Conservation (phyloP, 768 basidiomycete genomes). For the Chalciporus sphaerocephalus region DNA sequence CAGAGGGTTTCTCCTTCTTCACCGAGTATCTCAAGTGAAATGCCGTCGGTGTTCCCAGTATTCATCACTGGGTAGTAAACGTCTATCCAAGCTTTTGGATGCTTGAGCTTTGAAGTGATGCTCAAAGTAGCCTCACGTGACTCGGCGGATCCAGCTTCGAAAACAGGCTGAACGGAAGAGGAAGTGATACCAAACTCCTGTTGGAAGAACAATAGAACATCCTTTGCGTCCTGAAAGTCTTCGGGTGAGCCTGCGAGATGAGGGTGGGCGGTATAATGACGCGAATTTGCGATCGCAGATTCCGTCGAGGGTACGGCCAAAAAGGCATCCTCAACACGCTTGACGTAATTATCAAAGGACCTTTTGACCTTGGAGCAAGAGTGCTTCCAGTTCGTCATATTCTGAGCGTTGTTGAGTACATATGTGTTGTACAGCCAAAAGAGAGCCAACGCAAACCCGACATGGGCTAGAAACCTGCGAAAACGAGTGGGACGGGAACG, state of each 20-base stretch:
- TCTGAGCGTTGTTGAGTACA: neutral
- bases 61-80: conserved; percentile 88
- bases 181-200: conserved; percentile 51
- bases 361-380: conserved; percentile 2
- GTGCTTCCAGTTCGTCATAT: conserved; percentile 8
- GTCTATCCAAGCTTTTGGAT: conserved; percentile 76
- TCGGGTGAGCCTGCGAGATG: conserved; percentile 66
- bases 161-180: conserved; percentile 49
- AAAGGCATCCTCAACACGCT: conserved; percentile 29
- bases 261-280: conserved; percentile 59
- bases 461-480: conserved; percentile 4
- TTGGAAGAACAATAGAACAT: conserved; percentile 66
- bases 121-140: conserved; percentile 66
- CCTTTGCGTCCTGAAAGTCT: conserved; percentile 61
- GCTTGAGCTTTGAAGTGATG: conserved; percentile 42
- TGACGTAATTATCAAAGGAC: conserved; percentile 13
- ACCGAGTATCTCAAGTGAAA: conserved; percentile 61
- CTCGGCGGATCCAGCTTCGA: conserved; percentile 60
- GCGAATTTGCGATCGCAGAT: conserved; percentile 56
- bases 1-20: conserved; percentile 52
- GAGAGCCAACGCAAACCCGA: conserved; percentile 4
- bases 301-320: conserved; percentile 52
- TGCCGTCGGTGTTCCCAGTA: conserved; percentile 54
- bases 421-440: conserved; percentile 11
- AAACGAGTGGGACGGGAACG: conserved; percentile 1